Percentiles rank a stretch among this genome's conserved stretches.
phyloP scores from a whole-genome alignment of 306 rosid genomes.

The Glycine soja region DNA sequence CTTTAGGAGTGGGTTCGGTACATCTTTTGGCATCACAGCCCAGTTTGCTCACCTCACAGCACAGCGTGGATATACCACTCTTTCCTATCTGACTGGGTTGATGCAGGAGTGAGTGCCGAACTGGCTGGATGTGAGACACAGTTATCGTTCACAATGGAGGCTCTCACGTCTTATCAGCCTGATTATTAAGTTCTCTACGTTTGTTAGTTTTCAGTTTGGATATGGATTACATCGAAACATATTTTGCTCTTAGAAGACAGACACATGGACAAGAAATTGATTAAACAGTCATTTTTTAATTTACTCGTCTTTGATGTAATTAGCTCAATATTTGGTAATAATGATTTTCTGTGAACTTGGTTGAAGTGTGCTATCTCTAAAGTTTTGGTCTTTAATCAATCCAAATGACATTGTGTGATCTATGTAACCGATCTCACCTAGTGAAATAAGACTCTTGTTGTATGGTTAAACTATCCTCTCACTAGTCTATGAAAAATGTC shows the following conservation, averaged over 20 bases:
- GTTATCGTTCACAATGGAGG: not conserved
- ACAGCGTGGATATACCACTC: not conserved
- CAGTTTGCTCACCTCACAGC: slow-evolving; percentile 4
- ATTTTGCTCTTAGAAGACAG: not conserved
- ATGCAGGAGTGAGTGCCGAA: not conserved
- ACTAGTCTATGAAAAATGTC: slow-evolving; percentile 14
- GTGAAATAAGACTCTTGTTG: not conserved
- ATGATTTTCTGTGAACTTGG: slow-evolving; percentile 7
- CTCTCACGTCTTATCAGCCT: slow-evolving; percentile 1
- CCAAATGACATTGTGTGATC: not conserved
- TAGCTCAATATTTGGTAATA: not conserved
- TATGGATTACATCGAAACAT: slow-evolving; percentile 20
- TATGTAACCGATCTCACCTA: not conserved
- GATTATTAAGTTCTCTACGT: not conserved
- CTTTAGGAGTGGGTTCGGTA: not conserved
- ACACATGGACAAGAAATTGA: slow-evolving; percentile 1
- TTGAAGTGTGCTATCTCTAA: not conserved
- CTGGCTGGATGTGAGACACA: not conserved
- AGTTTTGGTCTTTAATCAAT: not conserved
- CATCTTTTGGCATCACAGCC: not conserved
- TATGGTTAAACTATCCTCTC: slow-evolving; percentile 10
- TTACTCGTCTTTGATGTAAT: slow-evolving; percentile 26
- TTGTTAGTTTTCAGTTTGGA: slow-evolving; percentile 28
- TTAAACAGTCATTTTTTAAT: not conserved
- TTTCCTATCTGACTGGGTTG: too few relatives aligned